These are phyloP conservation scores for Apophysomyces variabilis DNA, from an alignment of 371 early-diverging fungal genomes.

Conservation along the genomic window DNA sequence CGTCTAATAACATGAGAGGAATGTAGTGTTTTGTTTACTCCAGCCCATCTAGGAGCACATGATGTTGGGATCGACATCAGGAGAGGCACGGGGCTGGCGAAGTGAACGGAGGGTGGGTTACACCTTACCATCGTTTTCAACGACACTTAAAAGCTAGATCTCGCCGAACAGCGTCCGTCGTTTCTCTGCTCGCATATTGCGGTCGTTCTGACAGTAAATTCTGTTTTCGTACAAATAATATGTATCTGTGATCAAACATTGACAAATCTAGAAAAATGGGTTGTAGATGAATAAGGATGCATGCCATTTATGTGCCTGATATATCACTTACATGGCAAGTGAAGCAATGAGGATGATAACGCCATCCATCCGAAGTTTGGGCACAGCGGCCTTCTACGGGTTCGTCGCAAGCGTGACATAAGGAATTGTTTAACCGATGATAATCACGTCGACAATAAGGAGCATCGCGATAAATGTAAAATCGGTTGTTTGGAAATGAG, in stretches of 20 bases:
- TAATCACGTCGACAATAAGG: slow-evolving; percentile 80
- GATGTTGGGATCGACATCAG: neutral
- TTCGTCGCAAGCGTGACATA: slow-evolving; percentile 70
- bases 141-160: neutral
- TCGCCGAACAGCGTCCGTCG: slow-evolving; percentile 53
- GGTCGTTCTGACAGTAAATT: slow-evolving; percentile 65
- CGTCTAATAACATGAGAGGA: too few species aligned
- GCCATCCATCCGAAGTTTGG: slow-evolving; percentile 63
- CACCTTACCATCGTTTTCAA: neutral
- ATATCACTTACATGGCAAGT: slow-evolving; percentile 20
- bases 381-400: slow-evolving; percentile 86
- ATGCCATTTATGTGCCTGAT: neutral
- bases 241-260: slow-evolving; percentile 60
- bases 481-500: slow-evolving; percentile 78
- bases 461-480: slow-evolving; percentile 72
- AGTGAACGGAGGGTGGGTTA: neutral
- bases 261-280: slow-evolving; percentile 46
- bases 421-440: slow-evolving; percentile 75
- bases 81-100: neutral
- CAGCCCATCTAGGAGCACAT: neutral
- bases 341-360: slow-evolving; percentile 37
- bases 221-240: slow-evolving; percentile 71
- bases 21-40: too few species aligned
- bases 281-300: neutral
- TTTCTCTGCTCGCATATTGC: slow-evolving; percentile 60